Conservation (phyloP, 768 basidiomycete species). For the Tylopilus felleus region DNA sequence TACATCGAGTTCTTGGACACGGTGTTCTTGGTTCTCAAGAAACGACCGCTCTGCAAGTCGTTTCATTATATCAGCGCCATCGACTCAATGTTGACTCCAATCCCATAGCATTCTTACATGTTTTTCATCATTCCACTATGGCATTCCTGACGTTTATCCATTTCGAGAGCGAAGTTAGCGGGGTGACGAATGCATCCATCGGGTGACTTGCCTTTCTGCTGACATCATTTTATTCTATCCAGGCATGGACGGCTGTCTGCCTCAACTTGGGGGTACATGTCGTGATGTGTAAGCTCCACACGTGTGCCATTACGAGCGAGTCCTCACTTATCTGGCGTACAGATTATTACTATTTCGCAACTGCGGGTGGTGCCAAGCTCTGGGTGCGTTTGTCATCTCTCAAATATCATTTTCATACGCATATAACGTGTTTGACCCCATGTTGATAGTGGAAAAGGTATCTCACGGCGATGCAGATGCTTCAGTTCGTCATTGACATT, state of each 20-base stretch:
- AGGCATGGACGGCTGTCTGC: conserved; percentile 90
- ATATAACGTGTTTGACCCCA: background rate
- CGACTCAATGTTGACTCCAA: background rate
- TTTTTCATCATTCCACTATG: conserved; percentile 96
- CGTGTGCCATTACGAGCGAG: background rate
- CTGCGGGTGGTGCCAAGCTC: conserved; percentile 54
- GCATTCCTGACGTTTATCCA: conserved; percentile 90
- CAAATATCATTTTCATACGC: background rate
- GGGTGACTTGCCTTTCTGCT: background rate
- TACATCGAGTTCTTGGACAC: conserved; percentile 95
- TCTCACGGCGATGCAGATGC: conserved; percentile 26
- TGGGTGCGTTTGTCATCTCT: conserved; percentile 17
- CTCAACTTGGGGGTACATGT: conserved; percentile 92
- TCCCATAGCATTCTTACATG: conserved; percentile 82
- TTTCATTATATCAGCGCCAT: background rate
- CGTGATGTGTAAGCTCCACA: conserved; percentile 76
- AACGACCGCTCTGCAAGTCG: conserved; percentile 85
- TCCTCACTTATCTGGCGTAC: conserved; percentile 1
- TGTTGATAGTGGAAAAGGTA: conserved; percentile 26
- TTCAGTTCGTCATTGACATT: conserved; percentile 25
- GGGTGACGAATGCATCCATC: conserved; percentile 42
- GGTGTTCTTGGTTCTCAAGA: conserved; percentile 93
- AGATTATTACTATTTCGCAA: conserved; percentile 99
- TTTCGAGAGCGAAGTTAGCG: conserved; percentile 82
- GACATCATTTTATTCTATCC: background rate